Conservation (phyloP, 2,329 filamentous ascomycete species). For the Xylaria polymorpha region DNA sequence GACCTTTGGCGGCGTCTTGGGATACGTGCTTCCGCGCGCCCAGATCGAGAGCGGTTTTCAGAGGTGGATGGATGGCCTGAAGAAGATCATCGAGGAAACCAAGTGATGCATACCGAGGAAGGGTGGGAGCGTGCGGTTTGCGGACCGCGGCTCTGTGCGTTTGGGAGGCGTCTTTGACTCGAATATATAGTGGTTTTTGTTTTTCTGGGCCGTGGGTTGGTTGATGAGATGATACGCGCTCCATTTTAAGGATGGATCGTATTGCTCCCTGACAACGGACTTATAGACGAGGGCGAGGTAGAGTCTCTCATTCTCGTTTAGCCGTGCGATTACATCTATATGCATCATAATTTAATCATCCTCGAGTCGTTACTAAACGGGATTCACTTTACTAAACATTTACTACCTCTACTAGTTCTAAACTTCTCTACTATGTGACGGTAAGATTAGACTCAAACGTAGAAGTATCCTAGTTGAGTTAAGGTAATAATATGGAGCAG, state of each 20-base stretch:
- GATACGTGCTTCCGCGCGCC: conserved; percentile 27
- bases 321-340: background rate
- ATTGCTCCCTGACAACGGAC: background rate
- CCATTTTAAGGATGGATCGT: background rate
- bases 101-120: background rate
- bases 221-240: background rate
- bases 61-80: conserved; percentile 35
- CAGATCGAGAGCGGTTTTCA: conserved; percentile 36
- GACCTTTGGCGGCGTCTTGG: conserved; percentile 33
- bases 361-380: background rate
- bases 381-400: background rate
- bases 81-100: conserved; percentile 30
- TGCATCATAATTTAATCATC: background rate
- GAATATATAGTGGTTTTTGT: background rate
- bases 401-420: background rate
- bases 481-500: background rate
- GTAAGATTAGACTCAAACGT: background rate
- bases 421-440: background rate
- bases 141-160: too few relatives aligned
- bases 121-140: too few relatives aligned
- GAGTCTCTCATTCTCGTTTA: background rate
- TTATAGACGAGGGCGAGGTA: background rate
- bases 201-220: background rate
- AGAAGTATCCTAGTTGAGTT: background rate
- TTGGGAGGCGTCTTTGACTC: background rate